Conservation (phyloP, 2,329 filamentous ascomycete genomes). For the Emmonsia crescens region DNA sequence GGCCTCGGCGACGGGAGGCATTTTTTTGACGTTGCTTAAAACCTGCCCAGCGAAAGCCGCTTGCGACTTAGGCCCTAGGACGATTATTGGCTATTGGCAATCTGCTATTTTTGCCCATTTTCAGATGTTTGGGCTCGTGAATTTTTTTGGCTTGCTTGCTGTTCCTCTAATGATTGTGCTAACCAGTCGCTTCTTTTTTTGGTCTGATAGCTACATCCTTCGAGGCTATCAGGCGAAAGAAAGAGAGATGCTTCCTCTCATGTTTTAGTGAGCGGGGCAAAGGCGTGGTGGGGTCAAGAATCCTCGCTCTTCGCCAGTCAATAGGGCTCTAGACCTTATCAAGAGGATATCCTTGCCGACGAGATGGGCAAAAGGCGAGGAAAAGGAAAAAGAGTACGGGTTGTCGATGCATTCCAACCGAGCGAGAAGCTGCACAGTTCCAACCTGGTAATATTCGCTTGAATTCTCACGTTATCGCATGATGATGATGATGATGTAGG, state of each 20-base stretch:
- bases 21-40: neutral
- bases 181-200: neutral
- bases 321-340: neutral
- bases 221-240: neutral
- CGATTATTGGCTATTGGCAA: neutral
- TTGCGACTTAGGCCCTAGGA: neutral
- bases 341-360: neutral
- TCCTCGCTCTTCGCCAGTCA: neutral
- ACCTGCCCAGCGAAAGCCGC: neutral
- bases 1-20: neutral
- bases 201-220: too few relatives aligned
- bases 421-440: neutral
- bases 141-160: too few relatives aligned
- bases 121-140: neutral
- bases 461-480: neutral
- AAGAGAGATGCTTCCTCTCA: neutral
- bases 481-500: too few relatives aligned
- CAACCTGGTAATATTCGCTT: neutral
- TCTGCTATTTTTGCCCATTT: neutral
- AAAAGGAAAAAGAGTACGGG: neutral
- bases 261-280: neutral
- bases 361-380: neutral
- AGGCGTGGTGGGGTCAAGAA: neutral
- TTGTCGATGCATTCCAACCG: neutral
- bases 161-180: neutral